Base-by-base conservation (phyloP, 352 stramenopile genomes). In the Phytophthora pini region DNA sequence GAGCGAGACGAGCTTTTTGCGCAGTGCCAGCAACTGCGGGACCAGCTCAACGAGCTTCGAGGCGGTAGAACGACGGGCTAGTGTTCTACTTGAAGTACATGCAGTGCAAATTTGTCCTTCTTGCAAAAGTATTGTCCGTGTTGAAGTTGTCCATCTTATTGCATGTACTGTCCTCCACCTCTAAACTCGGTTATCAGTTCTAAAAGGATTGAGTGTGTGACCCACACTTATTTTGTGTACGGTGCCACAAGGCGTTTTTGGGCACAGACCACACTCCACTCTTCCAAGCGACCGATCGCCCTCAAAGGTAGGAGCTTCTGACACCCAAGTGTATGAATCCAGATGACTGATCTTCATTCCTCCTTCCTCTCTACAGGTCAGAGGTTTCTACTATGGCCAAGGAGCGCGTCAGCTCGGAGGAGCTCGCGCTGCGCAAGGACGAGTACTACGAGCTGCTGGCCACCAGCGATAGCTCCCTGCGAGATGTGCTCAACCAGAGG, bases 401-500 rank as follows among this genome's bases (percentile, higher is more conserved):
- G 52, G 70, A 75, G 50, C 52, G 58, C 6, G 79, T 88, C 61
- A 80, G 79, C 51, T 69, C 52, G 15, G 59, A 53, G 34, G 77
- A 84, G 58, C 50, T 84, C 46, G 74, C 60, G 32, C 74, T 76
- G 49, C 74, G 72, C 29, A 82, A 82, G 46, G 68, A 79, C 17
- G 79, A 88, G 31, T 88, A 88, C 46, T 88, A 85, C 48, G 76
- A 91, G 46, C 67, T 86, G 47, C 71, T 95, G 34, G 72, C 70
- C 40, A 77, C 76, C 34, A 84, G 85, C 48, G 74, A 88, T 38
- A 63, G 24, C 9, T 67, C 84, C 22, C 79, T 95, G 11, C 80
- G 78, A 51, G 71, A 81, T 36, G 67, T 93, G 22, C 77, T 95
- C 27, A 93, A 95, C 65, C 70, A 92, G 62, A 82, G 87, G 20